Base-by-base conservation (phyloP, 257 asterid species). In the Nyctanthes arbortristis region DNA sequence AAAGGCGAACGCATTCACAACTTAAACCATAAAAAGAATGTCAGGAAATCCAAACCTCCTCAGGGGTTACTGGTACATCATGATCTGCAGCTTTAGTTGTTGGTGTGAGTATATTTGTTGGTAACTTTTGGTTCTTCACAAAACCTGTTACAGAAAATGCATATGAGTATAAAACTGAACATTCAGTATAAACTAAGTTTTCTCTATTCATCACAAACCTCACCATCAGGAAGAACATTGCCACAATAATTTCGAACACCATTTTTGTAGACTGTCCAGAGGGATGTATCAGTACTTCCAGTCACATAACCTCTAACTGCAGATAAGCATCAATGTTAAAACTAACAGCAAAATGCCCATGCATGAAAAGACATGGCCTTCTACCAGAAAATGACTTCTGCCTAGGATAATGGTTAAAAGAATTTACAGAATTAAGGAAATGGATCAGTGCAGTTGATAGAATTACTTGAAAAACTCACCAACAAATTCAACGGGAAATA, bases 271-370 rank as follows among this genome's bases (percentile, higher is more conserved):
- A 94, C 96, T 0, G 97, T 89, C 99, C 99, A 94, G 24, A 94
- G 80, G 64, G 99, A 94, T 8, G 99, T 94, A 60, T 94, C 99
- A 43, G 99, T 91, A 80, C 96, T 94, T 70, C 99, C 99, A 3
- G 97, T 94, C 75, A 94, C 86, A 74, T 87, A 91, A 61, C 99
- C 97, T 85, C 99, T 84, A 57, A 89, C 97, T 94, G 70, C 29
- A 66, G 22, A 67, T 3, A 72, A 67, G 75, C 45, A 70, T 6
- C 66, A 73, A 39, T 18, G 34, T 72, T 52, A 66, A 30, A 52
- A 37, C 59, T 4, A 30, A 33, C n/a, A 43, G 20, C 28, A 62
- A 33, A n/a, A 54, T 49, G 20, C 18, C 29, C 25, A 30, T 63
- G 36, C 66, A 27, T 28, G 69, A 31, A 55, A 75, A 20, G 6